Evolutionary conservation across 2,329 filamentous ascomycete genomes (phyloP).

Genomic region (Cladobotryum protrusum): DNA sequence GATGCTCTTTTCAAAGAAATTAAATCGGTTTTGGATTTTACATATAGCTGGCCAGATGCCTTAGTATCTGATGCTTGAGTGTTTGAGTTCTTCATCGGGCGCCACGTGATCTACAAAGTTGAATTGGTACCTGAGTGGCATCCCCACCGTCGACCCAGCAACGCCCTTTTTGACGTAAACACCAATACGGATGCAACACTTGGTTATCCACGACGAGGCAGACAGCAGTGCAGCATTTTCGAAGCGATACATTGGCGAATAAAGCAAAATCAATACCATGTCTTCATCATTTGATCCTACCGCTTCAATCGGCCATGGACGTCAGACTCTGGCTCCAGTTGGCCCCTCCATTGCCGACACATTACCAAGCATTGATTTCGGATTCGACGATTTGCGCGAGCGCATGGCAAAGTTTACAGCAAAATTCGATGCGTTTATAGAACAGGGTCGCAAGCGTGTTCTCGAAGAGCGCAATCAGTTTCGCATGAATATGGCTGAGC

Average conservation of each 20-base stretch:
- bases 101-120: constrained; percentile 16
- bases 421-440: constrained; percentile 90
- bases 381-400: constrained; percentile 90
- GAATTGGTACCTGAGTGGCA: constrained; percentile 2
- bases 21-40: neutral
- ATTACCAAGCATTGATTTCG: constrained; percentile 87
- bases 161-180: constrained; percentile 14
- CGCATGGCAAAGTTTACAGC: constrained; percentile 90
- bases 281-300: constrained; percentile 61
- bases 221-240: too few relatives aligned
- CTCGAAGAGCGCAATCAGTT: constrained; percentile 93
- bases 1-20: neutral
- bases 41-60: too few relatives aligned
- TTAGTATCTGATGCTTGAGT: too few relatives aligned
- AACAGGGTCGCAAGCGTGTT: constrained; percentile 80
- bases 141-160: constrained; percentile 18
- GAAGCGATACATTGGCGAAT: neutral
- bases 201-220: neutral
- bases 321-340: constrained; percentile 51
- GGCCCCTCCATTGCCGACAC: constrained; percentile 66
- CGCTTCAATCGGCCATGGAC: constrained; percentile 55
- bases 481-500: constrained; percentile 79
- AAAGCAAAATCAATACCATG: constrained; percentile 32
- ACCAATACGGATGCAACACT: neutral
- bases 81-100: too few relatives aligned